Conservation (phyloP, 176 grass and related monocot genomes). For the Avena sativa region DNA sequence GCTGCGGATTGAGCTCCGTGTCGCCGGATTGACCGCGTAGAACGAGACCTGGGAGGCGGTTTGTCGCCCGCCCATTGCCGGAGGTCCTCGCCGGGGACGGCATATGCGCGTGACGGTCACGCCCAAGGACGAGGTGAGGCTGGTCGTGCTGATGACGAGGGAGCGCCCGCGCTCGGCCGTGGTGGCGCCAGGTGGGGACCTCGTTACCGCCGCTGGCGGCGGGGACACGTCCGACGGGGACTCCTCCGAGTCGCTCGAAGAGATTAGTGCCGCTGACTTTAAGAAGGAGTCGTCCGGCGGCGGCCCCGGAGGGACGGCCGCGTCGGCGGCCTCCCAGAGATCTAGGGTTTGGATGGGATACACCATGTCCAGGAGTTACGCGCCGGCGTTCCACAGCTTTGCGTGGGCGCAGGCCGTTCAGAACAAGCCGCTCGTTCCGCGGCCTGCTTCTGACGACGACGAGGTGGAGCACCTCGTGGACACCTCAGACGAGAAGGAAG, state of each 20-base stretch:
- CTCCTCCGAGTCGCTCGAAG: constrained; percentile 72
- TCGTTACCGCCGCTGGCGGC: constrained; percentile 21
- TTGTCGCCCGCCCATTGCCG: not conserved
- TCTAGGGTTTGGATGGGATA: constrained; percentile 89
- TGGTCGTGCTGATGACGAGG: constrained; percentile 54
- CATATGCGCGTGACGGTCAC: constrained; percentile 55
- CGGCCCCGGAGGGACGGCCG: not conserved
- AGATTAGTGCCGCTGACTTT: constrained; percentile 76
- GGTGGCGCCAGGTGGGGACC: constrained; percentile 53
- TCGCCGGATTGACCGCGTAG: constrained; percentile 37
- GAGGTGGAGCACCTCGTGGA: constrained; percentile 67
- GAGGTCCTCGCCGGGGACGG: not conserved
- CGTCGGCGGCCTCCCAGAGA: constrained; percentile 28
- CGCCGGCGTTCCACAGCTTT: constrained; percentile 73
- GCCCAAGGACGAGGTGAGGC: constrained; percentile 53
- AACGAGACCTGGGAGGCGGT: constrained; percentile 36
- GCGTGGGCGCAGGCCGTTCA: constrained; percentile 95
- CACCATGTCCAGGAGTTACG: constrained; percentile 76
- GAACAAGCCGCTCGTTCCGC: constrained; percentile 78
- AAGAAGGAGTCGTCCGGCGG: constrained; percentile 44
- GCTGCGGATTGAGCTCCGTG: constrained; percentile 27
- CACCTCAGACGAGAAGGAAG: constrained; percentile 60
- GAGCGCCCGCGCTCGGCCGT: constrained; percentile 63
- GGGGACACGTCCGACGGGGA: constrained; percentile 70
- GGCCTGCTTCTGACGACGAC: constrained; percentile 38